Evolutionary conservation across 2,329 filamentous ascomycete genomes (phyloP), one percentile per base, ranked within the genome.

Genomic region (Emericellopsis cladophorae): DNA sequence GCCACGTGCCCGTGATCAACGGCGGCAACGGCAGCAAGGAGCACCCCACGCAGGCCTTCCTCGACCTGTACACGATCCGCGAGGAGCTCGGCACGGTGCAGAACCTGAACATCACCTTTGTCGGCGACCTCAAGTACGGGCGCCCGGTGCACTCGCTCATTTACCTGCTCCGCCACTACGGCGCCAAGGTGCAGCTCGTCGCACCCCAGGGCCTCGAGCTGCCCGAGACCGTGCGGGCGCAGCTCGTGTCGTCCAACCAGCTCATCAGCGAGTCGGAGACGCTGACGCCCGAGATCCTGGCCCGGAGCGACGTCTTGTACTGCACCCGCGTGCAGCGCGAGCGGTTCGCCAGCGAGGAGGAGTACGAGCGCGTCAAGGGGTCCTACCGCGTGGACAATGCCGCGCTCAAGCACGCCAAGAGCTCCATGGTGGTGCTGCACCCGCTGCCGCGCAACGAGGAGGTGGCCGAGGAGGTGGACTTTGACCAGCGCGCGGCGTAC

Each of bases 261-360:
- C 73, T 95, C 12, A 67, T 84, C 35, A 65, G 69, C 50, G 87
- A 94, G 62, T 82, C 81, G 7, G 78, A 83, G 54, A 74, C 79
- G 49, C 72, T 98, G 45, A 95, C 87, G 0, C 78, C 85, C 0
- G 88, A 95, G 59, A 88, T 96, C 39, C 67, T 98, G 42, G 82
- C 82, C 15, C 75, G 76, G 49, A 90, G 82, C 44, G 92, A 98
- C 53, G 90, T 98, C 5, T 72, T 98, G 36, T 98, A 98, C 72
- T 95, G 88, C 68, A 98, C 92, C 2, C 81, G 92, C 14, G 84
- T 98, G 50, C 92, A 98, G 66, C 92, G 92, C 65, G 92, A 98
- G 71, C 79, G 92, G 22, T 98, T 98, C 70, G 71, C 81, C n/a
- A 82, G 80, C 51, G 61, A 80, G 39, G 76, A 74, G 35, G 80